Conservation (phyloP, 768 basidiomycete genomes). For the Tricholoma terreum region DNA sequence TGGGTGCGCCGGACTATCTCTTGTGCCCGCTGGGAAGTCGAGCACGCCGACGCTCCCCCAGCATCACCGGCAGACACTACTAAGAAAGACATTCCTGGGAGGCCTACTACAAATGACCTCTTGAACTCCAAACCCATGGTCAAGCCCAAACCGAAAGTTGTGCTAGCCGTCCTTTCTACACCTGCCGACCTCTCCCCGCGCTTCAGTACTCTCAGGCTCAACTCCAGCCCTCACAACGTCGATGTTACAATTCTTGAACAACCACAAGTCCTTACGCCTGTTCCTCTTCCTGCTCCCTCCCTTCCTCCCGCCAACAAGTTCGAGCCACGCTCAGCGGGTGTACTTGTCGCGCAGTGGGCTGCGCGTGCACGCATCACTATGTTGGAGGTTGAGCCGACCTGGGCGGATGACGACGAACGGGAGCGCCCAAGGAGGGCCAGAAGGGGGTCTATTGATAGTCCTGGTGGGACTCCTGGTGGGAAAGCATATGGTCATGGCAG, state of each 20-base stretch:
- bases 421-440: slow-evolving; percentile 28
- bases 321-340: slow-evolving; percentile 63
- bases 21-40: slow-evolving; percentile 74
- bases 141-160: slow-evolving; percentile 43
- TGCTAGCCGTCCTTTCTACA: slow-evolving; percentile 54
- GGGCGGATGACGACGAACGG: slow-evolving; percentile 30
- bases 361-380: slow-evolving; percentile 54
- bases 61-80: slow-evolving; percentile 10
- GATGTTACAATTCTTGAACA: slow-evolving; percentile 28
- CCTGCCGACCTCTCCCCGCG: slow-evolving; percentile 33
- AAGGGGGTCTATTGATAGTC: slow-evolving; percentile 3
- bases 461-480: not conserved
- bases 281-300: slow-evolving; percentile 63
- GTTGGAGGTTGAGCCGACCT: slow-evolving; percentile 51
- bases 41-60: slow-evolving; percentile 36
- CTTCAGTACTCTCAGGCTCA: slow-evolving; percentile 18
- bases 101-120: slow-evolving; percentile 5
- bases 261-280: slow-evolving; percentile 37
- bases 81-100: slow-evolving; percentile 14
- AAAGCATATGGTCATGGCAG: slow-evolving; percentile 7
- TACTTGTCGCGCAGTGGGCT: slow-evolving; percentile 67
- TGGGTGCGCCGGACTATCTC: slow-evolving; percentile 85
- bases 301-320: slow-evolving; percentile 49
- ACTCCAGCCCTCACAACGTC: slow-evolving; percentile 21
- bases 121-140: not conserved